Evolutionary conservation across 805 yeast genomes (phyloP), one percentile per base, ranked within the genome.

Genomic region (Cyberlindnera xishuangbannaensis): DNA sequence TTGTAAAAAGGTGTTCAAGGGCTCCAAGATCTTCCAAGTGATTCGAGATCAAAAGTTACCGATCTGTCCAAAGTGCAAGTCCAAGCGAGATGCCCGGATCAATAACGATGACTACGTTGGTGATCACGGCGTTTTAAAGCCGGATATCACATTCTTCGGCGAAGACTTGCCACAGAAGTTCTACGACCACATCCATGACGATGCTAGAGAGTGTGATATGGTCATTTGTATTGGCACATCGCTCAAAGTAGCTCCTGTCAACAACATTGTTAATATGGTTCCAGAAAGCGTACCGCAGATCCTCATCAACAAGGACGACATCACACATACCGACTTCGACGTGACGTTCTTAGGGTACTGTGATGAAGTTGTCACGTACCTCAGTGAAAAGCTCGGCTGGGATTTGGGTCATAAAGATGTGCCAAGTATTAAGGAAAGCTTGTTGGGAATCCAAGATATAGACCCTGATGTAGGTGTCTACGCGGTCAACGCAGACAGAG

Each of bases 121-220:
- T 46, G 70, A 82, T 7, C 75, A 59, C 52, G 96, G 95, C 12
- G 90, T 86, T 3, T 69, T 84, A 71, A 87, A 88, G 55, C 97
- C 97, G 0, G 95, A 87, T 53, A 87, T 87, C 40, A 86, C 95
- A 0, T 87, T 87, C 51, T 87, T 87, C 47, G 95, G 95, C 12
- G 96, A 87, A 55, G 74, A 78, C 12, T 63, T 87, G 37, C 95
- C 96, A 1, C 64, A 65, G 11, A 58, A 67, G 30, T 87, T 80
- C 51, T 88, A 85, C 46, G 68, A 69, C 28, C 55, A 64, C 19
- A 70, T 78, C 18, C 62, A 64, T 26, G 67, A 69, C 27, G 96
- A 88, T 52, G 64, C 78, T 6, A 47, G 58, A 14, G 64, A 71
- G 26, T 84, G 95, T 58, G 97, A 88, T 56, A 62, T 87, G 34